Base-by-base conservation (phyloP, 2,329 filamentous ascomycete species). In the Neurospora sp. region DNA sequence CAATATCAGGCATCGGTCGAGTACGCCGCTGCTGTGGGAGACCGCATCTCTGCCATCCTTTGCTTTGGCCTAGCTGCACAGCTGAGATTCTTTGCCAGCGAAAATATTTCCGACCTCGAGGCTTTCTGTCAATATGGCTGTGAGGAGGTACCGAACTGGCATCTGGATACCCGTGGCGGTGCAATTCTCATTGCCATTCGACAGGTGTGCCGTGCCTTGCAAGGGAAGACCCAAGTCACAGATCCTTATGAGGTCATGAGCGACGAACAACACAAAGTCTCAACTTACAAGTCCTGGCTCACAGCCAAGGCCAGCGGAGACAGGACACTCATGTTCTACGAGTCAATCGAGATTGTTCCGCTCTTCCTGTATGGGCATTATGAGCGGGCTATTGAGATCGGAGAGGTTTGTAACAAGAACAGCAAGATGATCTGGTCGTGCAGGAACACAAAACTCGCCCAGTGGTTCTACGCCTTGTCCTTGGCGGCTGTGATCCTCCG, bases 61-160 rank as follows among this genome's bases (percentile, higher is more conserved):
- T 91, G 90, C 74, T 87, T 91, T 68, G 92, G 91, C 0, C 81
- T 93, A 23, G 84, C 86, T 39, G 88, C 89, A 2, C 85, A 87
- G 72, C 86, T 90, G 74, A 89, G 87, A 73, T 86, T 93, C 69
- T 93, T 90, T 78, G 86, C 87, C 12, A 89, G 89, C 73, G 88
- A 92, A 72, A 89, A 92, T 70, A 82, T 89, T 66, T 82, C 83
- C 15, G 91, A 94, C 69, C 81, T 93, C 0, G 91, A 93, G 77
- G 85, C 85, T 0, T 92, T 88, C 76, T 91, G 90, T 74, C 85
- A 88, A 66, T 92, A 90, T 71, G 86, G 88, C n/a, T 90, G 89
- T 71, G 87, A 93, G 71, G 91, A 93, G 72, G 87, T 92, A 70
- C 87, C 87, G 1, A 88, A 90, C 67, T 94, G 91, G 91, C 83